Conservation (phyloP, 495 filamentous ascomycete species). For the Hyaloscypha hepaticicola region DNA sequence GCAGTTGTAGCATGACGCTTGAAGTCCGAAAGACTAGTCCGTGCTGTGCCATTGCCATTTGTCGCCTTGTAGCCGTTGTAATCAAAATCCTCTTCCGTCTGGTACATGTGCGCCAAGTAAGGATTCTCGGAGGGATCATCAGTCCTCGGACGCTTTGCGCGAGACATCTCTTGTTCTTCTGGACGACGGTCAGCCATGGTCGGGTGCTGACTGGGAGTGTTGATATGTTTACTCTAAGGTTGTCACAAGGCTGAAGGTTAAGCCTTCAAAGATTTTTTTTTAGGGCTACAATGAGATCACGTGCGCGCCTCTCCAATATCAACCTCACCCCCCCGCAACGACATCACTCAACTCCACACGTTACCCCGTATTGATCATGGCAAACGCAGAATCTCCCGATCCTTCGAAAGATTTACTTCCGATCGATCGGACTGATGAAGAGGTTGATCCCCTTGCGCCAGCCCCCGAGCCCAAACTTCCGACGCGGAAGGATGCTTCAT, state of each 20-base stretch:
- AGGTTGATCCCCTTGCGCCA: slow-evolving; percentile 31
- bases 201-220: slow-evolving; percentile 19
- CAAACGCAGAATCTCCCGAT: slow-evolving; percentile 32
- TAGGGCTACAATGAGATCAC: background rate
- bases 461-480: slow-evolving; percentile 47
- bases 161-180: slow-evolving; percentile 36
- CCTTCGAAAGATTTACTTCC: slow-evolving; percentile 29
- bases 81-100: slow-evolving; percentile 37
- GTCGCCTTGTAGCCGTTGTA: slow-evolving; percentile 29
- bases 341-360: slow-evolving; percentile 1
- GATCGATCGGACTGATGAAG: slow-evolving; percentile 22
- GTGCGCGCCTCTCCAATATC: background rate
- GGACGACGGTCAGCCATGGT: slow-evolving; percentile 43
- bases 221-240: slow-evolving; percentile 21
- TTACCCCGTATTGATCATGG: slow-evolving; percentile 20
- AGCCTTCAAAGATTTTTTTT: background rate
- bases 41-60: slow-evolving; percentile 45
- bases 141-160: slow-evolving; percentile 47
- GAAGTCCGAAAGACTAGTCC: slow-evolving; percentile 60
- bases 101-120: slow-evolving; percentile 89
- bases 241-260: slow-evolving; percentile 23
- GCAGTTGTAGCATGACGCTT: slow-evolving; percentile 82
- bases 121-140: slow-evolving; percentile 57
- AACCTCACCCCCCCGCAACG: background rate
- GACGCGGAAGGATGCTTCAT: slow-evolving; percentile 82